A percentile compares a stretch with the other conserved stretches of the same genome.
Conservation (phyloP, 2,329 filamentous ascomycete genomes). For the Coniochaeta sp. region DNA sequence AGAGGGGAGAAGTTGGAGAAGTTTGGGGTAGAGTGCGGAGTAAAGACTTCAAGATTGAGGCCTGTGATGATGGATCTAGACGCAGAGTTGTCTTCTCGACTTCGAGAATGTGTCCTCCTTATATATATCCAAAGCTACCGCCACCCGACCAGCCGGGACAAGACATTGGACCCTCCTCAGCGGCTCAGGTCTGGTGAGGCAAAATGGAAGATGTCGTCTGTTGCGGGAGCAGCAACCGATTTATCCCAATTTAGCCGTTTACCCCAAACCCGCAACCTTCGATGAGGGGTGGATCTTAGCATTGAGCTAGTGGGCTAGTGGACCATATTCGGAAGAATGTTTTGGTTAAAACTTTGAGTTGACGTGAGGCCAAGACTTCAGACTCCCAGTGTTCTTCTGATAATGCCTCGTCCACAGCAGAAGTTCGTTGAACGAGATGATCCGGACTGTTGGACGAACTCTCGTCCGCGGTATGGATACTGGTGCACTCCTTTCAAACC, state of each 20-base stretch:
- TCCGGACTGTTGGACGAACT: too few relatives aligned
- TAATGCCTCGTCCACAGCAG: too few relatives aligned
- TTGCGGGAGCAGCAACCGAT: slow-evolving; percentile 4
- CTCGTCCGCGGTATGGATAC: too few relatives aligned
- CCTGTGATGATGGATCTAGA: not conserved
- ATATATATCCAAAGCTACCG: not conserved
- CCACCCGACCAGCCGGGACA: not conserved
- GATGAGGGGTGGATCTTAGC: not conserved
- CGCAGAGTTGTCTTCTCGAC: not conserved
- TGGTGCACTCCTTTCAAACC: too few relatives aligned
- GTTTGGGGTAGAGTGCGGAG: not conserved
- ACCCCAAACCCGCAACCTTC: not conserved
- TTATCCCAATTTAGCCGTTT: slow-evolving; percentile 4
- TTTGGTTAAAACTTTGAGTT: too few relatives aligned
- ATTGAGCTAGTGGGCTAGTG: not conserved
- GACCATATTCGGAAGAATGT: not conserved
- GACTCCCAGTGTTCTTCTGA: too few relatives aligned
- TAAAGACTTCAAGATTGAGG: not conserved
- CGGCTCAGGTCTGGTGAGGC: not conserved
- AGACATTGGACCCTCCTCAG: not conserved
- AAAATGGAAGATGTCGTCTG: not conserved
- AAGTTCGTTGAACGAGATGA: too few relatives aligned
- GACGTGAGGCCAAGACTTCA: too few relatives aligned
- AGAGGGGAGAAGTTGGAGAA: not conserved
- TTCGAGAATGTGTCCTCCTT: not conserved